Evolutionary conservation across 2,329 filamentous ascomycete species (phyloP), one percentile per base, ranked within the genome.

Genomic region (Zasmidium citrigriseum): DNA sequence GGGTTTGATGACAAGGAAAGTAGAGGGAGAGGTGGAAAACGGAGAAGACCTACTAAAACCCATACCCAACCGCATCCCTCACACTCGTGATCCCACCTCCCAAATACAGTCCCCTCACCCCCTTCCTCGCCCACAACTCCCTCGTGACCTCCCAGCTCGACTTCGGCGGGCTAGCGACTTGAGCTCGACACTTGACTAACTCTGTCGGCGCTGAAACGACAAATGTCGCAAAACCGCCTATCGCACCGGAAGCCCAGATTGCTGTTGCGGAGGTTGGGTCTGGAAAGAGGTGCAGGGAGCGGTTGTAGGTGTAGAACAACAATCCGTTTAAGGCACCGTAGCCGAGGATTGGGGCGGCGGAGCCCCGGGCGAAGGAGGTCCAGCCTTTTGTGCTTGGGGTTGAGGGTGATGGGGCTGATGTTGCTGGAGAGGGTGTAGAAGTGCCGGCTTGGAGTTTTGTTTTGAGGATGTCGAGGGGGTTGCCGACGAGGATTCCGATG

Each of bases 261-360:
- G 47, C 66, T 59, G 61, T 65, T 10, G 60, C 63, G 9, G 67
- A 54, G 20, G 69, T 52, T 50, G 16, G 52, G 3, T 59, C 54
- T 2, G 67, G 64, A 66, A 80, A 80, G 23, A 97, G 77, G 16
- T 80, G 79, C 68, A 93, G 84, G n/a, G 87, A 88, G 58, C 90
- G 89, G 73, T 96, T 96, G 78, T 97, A 98, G 1, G 89, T 88
- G 66, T 93, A 86, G 76, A 96, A 57, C n/a, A 57, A 44, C 3
- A 97, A 79, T 41, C 91, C 92, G 72, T 97, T 97, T 60, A 98
- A 83, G 20, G 90, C 91, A 62, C 93, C 93, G 75, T 96, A 96
- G 65, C 91, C 91, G 3, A 96, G 78, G 38, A 96, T 88, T 0
- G 93, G 93, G 34, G 92, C 92, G 22, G 93, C 89, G 11, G 89